phyloP scores from a whole-genome alignment of 2,329 filamentous ascomycete genomes.

The Bipolaris gigantea region DNA sequence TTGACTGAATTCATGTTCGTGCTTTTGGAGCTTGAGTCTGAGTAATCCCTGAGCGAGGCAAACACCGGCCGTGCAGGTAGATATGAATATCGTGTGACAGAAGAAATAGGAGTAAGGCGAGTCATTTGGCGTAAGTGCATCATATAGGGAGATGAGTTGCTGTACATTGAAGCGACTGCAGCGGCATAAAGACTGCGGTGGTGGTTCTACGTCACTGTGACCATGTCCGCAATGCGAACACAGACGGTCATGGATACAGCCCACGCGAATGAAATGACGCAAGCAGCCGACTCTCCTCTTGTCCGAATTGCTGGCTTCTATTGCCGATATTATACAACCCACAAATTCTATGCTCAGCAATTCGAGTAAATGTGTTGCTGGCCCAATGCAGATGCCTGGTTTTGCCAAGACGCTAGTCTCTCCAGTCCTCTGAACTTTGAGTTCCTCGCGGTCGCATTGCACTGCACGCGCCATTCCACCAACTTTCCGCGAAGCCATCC shows the following conservation, averaged over 20 bases:
- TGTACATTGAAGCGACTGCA: not conserved
- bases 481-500: constrained; percentile 57
- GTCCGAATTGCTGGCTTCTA: not conserved
- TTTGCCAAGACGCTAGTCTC: constrained; percentile 26
- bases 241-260: not conserved
- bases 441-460: constrained; percentile 24
- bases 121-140: not conserved
- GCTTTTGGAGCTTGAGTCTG: constrained; percentile 2
- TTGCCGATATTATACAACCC: not conserved
- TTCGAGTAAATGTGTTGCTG: not conserved
- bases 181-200: not conserved
- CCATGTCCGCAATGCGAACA: constrained; percentile 6
- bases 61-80: not conserved
- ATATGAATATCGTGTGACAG: not conserved
- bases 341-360: not conserved
- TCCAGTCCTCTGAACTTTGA: constrained; percentile 22
- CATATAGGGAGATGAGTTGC: not conserved
- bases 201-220: constrained; percentile 30
- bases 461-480: constrained; percentile 10
- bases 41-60: constrained; percentile 3
- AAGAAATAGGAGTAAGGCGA: not conserved
- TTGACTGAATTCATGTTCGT: not conserved
- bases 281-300: too few relatives aligned
- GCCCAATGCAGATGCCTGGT: constrained; percentile 1
- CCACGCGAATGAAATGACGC: not conserved